Conservation (phyloP, 208 protist genomes). For the Willaertia magna region DNA sequence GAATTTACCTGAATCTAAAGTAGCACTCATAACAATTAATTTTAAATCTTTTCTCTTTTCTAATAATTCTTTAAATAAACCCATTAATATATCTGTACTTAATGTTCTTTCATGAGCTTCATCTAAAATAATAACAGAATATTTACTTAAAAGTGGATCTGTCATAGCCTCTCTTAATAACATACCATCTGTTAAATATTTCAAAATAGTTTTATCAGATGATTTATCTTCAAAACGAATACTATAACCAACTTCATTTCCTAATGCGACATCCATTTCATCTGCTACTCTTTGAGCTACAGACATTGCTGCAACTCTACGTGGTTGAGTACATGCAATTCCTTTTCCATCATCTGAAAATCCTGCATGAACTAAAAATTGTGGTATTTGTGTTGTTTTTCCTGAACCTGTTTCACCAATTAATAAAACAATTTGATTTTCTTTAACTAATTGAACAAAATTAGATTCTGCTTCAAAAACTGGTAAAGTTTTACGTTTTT, state of each 20-base stretch:
- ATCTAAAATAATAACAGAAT: slow-evolving; percentile 97
- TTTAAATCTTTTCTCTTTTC: slow-evolving; percentile 54
- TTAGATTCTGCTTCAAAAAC: slow-evolving; percentile 55
- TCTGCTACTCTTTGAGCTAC: slow-evolving; percentile 93
- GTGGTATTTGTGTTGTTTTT: slow-evolving; percentile 77
- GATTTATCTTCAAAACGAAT: slow-evolving; percentile 94
- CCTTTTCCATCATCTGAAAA: slow-evolving; percentile 35
- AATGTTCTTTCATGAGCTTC: slow-evolving; percentile 89
- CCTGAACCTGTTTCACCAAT: slow-evolving; percentile 79
- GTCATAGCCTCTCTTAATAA: slow-evolving; percentile 88
- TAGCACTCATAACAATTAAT: slow-evolving; percentile 78
- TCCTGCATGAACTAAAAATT: slow-evolving; percentile 9
- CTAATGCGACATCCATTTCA: slow-evolving; percentile 67
- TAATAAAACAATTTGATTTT: slow-evolving; percentile 52
- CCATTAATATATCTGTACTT: slow-evolving; percentile 64
- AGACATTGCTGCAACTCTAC: slow-evolving; percentile 95
- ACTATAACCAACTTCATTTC: slow-evolving; percentile 82
- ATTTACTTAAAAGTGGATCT: slow-evolving; percentile 75
- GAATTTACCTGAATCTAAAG: slow-evolving; percentile 77
- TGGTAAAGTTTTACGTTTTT: slow-evolving; percentile 52
- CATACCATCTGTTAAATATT: slow-evolving; percentile 98
- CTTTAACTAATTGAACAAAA: slow-evolving; percentile 42
- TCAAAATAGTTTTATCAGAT: slow-evolving; percentile 60
- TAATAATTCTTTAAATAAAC: slow-evolving; percentile 67
- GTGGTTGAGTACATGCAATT: slow-evolving; percentile 94